Evolutionary conservation across 2,329 filamentous ascomycete species (phyloP), one percentile per base, ranked within the genome.

Genomic region (Claviceps lovelessii): DNA sequence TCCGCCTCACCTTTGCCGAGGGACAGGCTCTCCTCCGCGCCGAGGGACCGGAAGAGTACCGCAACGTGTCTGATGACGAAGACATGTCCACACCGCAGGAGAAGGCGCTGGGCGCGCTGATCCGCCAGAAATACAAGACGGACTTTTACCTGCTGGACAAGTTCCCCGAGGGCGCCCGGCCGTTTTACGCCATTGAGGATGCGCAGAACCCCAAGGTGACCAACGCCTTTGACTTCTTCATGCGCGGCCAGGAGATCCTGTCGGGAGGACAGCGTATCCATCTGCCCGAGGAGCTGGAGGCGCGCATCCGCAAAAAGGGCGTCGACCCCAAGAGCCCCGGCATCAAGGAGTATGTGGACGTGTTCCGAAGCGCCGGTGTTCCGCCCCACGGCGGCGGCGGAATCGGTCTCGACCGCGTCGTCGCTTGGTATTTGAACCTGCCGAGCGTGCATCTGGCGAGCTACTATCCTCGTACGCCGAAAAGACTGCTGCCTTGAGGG

Each of bases 101-200:
- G 69, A 90, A 90, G 72, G 87, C 85, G n/a, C 83, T 97, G 9
- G 93, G 93, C 56, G 84, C 83, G 31, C 77, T 97, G 50, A 82
- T 97, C 61, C 85, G 88, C 55, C 79, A 88, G 63, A 96, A 95
- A 73, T 95, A 86, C 78, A 81, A 86, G 67, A 93, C 90, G 57
- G 93, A 98, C 73, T 97, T 97, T 74, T 97, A 95, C 74, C 85
- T 94, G 28, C 80, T 98, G 58, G 91, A 97, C 76, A 93, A 97
- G 72, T 98, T 95, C 77, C 93, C 93, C 48, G 83, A 93, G 28
- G 50, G 39, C 13, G 54, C 56, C 13, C 41, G 56, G n/a, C 56
- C 56, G 9, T 57, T 95, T 71, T 96, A 96, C 71, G 89, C 90
- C 59, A 90, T 54, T 75, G 76, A 41, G 78, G 49, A 51, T 35